A percentile compares a stretch with the other conserved stretches of the same genome.
Evolutionary conservation across 23 red algal genomes (phyloP).

Genomic region (Gracilariopsis chorda): DNA sequence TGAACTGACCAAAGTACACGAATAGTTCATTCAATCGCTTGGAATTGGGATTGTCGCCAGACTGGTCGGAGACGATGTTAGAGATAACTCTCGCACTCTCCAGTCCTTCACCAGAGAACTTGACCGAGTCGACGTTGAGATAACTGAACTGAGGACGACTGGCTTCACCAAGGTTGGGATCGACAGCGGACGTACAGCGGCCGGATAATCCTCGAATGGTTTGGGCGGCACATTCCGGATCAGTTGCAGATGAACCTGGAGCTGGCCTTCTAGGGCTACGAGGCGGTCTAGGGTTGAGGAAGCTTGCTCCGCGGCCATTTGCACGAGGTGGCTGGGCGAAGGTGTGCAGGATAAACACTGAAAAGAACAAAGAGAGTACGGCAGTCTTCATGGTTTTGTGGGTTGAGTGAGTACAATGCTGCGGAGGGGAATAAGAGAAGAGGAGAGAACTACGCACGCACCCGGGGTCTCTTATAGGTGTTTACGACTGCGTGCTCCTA

Average conservation of each 20-base stretch:
- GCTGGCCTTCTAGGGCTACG: not conserved
- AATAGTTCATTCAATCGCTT: conserved; percentile 8
- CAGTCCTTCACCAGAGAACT: not conserved
- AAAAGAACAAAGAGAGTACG: not conserved
- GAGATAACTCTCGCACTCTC: not conserved
- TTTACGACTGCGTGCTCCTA: too few species aligned
- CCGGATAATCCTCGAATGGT: not conserved
- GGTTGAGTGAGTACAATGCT: too few species aligned
- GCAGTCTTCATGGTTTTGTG: not conserved
- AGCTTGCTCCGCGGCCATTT: not conserved
- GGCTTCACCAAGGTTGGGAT: not conserved
- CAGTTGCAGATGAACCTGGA: not conserved
- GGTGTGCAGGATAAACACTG: not conserved
- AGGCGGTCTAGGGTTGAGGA: not conserved
- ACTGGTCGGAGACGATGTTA: conserved; percentile 6
- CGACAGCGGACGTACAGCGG: not conserved
- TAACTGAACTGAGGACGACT: conserved; percentile 5
- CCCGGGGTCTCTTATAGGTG: too few species aligned
- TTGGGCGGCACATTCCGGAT: not conserved
- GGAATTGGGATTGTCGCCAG: not conserved
- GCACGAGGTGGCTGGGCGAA: not conserved
- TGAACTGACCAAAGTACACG: conserved; percentile 32
- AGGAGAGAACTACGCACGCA: too few species aligned
- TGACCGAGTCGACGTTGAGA: not conserved
- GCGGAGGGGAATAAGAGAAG: too few species aligned